Conservation (phyloP, 2,329 filamentous ascomycete species). For the Pseudogymnoascus sp. region DNA sequence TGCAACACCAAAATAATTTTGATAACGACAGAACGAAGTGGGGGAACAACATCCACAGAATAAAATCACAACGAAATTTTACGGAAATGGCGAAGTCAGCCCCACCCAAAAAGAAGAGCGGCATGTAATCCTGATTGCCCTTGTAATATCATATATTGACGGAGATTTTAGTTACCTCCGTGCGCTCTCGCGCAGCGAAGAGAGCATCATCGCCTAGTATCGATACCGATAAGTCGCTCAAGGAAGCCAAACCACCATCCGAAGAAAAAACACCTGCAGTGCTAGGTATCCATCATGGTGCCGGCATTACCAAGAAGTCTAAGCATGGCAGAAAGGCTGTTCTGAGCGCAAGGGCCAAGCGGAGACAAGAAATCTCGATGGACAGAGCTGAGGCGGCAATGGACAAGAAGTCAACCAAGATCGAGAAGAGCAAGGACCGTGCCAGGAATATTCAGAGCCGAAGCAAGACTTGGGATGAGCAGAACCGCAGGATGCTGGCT, state of each 20-base stretch:
- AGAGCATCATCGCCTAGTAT: constrained; percentile 65
- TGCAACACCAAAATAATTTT: constrained; percentile 11
- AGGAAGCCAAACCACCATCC: constrained; percentile 46
- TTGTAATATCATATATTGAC: not conserved
- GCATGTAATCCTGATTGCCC: constrained; percentile 18
- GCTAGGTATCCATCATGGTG: constrained; percentile 58
- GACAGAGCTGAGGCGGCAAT: constrained; percentile 54
- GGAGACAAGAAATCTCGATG: constrained; percentile 49
- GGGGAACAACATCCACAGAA: constrained; percentile 6
- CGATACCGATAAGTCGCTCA: constrained; percentile 65
- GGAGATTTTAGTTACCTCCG: constrained; percentile 39
- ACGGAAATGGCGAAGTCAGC: constrained; percentile 29
- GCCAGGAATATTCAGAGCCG: constrained; percentile 42
- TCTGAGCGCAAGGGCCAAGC: constrained; percentile 47
- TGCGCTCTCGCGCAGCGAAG: constrained; percentile 68
- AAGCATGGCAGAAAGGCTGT: constrained; percentile 49
- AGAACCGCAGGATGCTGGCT: constrained; percentile 40
- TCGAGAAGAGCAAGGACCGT: constrained; percentile 47
- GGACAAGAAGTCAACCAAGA: constrained; percentile 51
- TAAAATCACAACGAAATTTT: constrained; percentile 3
- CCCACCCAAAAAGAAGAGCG: constrained; percentile 25
- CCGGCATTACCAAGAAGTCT: constrained; percentile 62
- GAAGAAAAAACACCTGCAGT: constrained; percentile 55
- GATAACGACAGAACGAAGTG: constrained; percentile 3
- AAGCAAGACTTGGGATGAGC: constrained; percentile 50